phyloP scores from a whole-genome alignment of 192 early-diverging fungal species.

The Podila clonocystis region DNA sequence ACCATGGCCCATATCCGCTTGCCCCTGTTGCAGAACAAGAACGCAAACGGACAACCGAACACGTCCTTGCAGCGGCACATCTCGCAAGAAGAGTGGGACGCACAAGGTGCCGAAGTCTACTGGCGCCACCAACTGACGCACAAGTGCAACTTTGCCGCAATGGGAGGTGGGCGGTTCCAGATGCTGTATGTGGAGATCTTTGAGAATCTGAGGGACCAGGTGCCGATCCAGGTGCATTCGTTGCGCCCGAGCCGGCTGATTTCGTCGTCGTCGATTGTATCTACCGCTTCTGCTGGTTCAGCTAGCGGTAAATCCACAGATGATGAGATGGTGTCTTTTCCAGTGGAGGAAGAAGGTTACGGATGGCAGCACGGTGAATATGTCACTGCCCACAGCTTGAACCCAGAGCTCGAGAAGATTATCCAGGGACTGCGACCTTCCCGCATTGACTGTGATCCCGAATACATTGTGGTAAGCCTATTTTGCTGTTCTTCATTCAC shows the following conservation, averaged over 20 bases:
- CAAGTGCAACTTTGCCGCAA: conserved; percentile 47
- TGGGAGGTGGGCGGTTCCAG: conserved; percentile 50
- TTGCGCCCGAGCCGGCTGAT: conserved; percentile 13
- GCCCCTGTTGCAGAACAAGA: conserved; percentile 23
- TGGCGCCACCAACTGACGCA: conserved; percentile 48
- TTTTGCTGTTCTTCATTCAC: background rate
- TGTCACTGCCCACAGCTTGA: conserved; percentile 37
- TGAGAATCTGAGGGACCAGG: conserved; percentile 43
- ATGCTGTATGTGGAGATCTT: conserved; percentile 43
- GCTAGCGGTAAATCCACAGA: background rate
- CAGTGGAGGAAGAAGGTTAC: conserved; percentile 6
- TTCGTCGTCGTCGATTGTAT: background rate
- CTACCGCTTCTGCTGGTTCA: background rate
- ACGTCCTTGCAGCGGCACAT: conserved; percentile 20
- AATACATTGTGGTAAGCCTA: conserved; percentile 44
- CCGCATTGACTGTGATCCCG: conserved; percentile 48
- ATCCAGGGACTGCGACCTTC: conserved; percentile 48
- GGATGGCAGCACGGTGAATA: conserved; percentile 40
- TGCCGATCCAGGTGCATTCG: conserved; percentile 43
- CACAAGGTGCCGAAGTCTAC: conserved; percentile 40
- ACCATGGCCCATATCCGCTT: conserved; percentile 50
- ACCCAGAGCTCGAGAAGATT: conserved; percentile 38
- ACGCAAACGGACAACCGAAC: background rate
- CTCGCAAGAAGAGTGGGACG: conserved; percentile 49
- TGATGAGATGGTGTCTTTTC: background rate